Evolutionary conservation across 176 grass and related monocot genomes (phyloP), one percentile per base, ranked within the genome.

Genomic region (Themeda triandra): DNA sequence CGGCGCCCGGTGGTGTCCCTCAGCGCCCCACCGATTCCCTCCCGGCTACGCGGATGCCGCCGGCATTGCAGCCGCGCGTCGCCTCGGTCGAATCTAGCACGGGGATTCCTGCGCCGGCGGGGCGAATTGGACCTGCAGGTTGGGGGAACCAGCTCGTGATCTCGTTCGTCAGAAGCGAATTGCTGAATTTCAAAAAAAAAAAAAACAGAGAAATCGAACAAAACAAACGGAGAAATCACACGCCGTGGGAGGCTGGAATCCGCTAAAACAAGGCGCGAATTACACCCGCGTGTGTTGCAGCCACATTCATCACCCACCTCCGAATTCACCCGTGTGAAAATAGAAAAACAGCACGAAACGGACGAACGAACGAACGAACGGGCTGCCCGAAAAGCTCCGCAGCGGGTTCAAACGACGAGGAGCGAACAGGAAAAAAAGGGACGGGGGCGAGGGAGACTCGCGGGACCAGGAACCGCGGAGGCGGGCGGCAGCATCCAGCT

Each of bases 141-240:
- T 67, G 49, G 75, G 75, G 76, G 48, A 73, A 41, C 77, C 82
- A 80, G 40, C 27, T 29, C 76, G 85, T 84, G 89, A 87, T 87
- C 85, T 69, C 73, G 73, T 63, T 69, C 73, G 73, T 63, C 75
- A 62, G 27, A 39, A 70, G 19, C 35, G 27, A 65, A 5, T 19
- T 18, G 45, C 4, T 51, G 3, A 31, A 4, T 11, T 2, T 46
- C 12, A 85, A 21, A 8, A 17, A 84, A 4, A 64, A 25, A 14
- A 4, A 39, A 72, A 8, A 66, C 36, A 11, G 7, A 59, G 8
- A 81, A 81, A 81, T 85, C 60, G 15, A 71, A 35, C 68, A 54
- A 29, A 41, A 80, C 13, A 40, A 6, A 58, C 53, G 17, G 35
- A 28, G 75, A 54, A 66, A 86, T 78, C 51, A 3, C 64, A 28